These are phyloP conservation scores for Sphagnum fallax DNA, from an alignment of 228 moss, liverwort and hornwort genomes.

Conservation along the genomic window DNA sequence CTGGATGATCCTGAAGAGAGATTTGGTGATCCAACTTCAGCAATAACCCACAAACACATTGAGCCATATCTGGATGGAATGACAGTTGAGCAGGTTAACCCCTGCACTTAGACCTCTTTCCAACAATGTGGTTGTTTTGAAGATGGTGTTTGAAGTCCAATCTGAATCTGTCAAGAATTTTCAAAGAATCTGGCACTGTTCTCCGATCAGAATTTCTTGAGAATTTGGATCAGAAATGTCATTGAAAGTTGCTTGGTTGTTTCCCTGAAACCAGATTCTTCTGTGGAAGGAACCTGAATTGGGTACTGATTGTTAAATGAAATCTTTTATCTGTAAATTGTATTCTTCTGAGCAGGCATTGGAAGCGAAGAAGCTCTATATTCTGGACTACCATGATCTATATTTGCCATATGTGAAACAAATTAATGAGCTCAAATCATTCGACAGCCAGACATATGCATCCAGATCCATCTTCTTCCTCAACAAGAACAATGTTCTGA, in stretches of 20 bases:
- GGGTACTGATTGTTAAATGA: too few relatives aligned
- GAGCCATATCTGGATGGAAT: slow-evolving; percentile 2
- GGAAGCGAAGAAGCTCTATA: slow-evolving; percentile 25
- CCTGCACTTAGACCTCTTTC: too few relatives aligned
- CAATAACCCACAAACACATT: slow-evolving; percentile 17
- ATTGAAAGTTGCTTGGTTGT: too few relatives aligned
- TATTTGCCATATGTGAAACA: slow-evolving; percentile 17
- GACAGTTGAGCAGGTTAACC: slow-evolving; percentile 22
- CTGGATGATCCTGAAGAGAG: slow-evolving; percentile 3
- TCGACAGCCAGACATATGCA: slow-evolving; percentile 14
- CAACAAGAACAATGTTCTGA: slow-evolving; percentile 13
- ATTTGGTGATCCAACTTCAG: slow-evolving; percentile 20
- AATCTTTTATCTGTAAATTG: not conserved
- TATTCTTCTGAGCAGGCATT: slow-evolving; percentile 17
- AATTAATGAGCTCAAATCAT: slow-evolving; percentile 7
- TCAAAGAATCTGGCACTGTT: too few relatives aligned
- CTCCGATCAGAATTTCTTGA: too few relatives aligned
- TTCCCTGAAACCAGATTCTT: too few relatives aligned
- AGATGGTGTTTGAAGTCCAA: too few relatives aligned
- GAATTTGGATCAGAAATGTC: too few relatives aligned
- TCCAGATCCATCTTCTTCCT: slow-evolving; percentile 19
- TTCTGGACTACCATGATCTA: slow-evolving; percentile 32
- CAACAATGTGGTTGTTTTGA: too few relatives aligned
- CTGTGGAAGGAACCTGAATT: too few relatives aligned
- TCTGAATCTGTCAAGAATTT: too few relatives aligned